Conservation (phyloP, 768 basidiomycete species). For the Lyophyllum atratum region DNA sequence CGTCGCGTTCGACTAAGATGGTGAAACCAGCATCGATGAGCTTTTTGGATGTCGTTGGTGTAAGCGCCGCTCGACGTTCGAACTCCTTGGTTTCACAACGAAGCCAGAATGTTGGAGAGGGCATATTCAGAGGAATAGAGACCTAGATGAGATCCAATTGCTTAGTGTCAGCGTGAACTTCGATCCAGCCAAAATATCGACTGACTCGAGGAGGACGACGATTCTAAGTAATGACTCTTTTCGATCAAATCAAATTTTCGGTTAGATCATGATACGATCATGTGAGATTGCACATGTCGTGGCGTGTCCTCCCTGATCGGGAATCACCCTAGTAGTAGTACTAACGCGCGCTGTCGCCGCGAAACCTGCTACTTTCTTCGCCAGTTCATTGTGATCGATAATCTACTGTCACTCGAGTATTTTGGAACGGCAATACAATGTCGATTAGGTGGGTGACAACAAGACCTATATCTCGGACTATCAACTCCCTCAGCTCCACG, state of each 20-base stretch:
- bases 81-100: slow-evolving; percentile 97
- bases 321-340: too few relatives aligned
- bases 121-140: slow-evolving; percentile 36
- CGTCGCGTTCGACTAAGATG: slow-evolving; percentile 89
- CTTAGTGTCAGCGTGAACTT: not conserved
- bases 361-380: too few relatives aligned
- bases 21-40: slow-evolving; percentile 90
- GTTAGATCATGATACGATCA: not conserved
- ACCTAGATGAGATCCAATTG: not conserved
- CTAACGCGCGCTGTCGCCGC: too few relatives aligned
- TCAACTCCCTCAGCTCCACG: too few relatives aligned
- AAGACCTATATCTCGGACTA: too few relatives aligned
- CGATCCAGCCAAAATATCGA: not conserved
- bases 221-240: not conserved
- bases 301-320: too few relatives aligned
- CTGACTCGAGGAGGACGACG: not conserved
- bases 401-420: too few relatives aligned
- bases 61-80: slow-evolving; percentile 90
- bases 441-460: too few relatives aligned
- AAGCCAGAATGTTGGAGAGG: slow-evolving; percentile 75
- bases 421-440: too few relatives aligned
- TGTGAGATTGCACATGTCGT: not conserved
- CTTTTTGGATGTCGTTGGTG: slow-evolving; percentile 86
- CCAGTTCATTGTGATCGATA: too few relatives aligned
- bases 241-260: slow-evolving; percentile 1